Evolutionary conservation across 441 rosid genomes (phyloP), one percentile per base, ranked within the genome.

Genomic region (Breynia disticha): DNA sequence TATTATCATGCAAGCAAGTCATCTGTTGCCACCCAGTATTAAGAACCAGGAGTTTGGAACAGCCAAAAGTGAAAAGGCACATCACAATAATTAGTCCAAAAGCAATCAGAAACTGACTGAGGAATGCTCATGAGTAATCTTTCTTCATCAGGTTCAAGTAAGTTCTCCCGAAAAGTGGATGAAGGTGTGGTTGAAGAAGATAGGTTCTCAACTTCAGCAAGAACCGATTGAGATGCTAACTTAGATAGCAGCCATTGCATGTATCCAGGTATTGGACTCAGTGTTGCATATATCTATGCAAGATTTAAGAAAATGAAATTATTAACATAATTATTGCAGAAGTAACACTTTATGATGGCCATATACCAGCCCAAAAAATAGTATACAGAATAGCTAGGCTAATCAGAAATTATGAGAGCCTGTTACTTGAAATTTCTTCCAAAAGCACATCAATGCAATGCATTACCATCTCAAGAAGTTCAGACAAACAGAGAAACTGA

Each of bases 221-320:
- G 78, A 68, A 64, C 76, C 24, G 80, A 75, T 49, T 83, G 99
- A 59, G 97, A 81, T 61, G 86, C 84, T 78, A 93, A 64, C 74
- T 93, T 93, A 9, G 97, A 76, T n/a, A 81, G 65, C 50, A 93
- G 76, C 97, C 99, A 89, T 56, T 75, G 86, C 85, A 84, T 83
- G 67, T 66, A 93, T 52, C 96, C 99, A 46, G 93, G 95, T 59
- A 93, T 86, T 57, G 97, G 98, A 63, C 97, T 93, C 52, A 89
- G 80, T 11, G 98, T 93, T 51, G 89, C 99, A 83, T 89, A 93
- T 61, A 67, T 84, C 99, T 93, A 44, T 7, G 7, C n/a, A n/a
- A n/a, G n/a, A n/a, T n/a, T n/a, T 18, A 57, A 54, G 39, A 18
- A 56, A 54, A 46, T 48, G 41, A 48, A 58, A 61, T 56, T 41